Base-by-base conservation (phyloP, 2,329 filamentous ascomycete species). In the Teratosphaeriaceae sp. region DNA sequence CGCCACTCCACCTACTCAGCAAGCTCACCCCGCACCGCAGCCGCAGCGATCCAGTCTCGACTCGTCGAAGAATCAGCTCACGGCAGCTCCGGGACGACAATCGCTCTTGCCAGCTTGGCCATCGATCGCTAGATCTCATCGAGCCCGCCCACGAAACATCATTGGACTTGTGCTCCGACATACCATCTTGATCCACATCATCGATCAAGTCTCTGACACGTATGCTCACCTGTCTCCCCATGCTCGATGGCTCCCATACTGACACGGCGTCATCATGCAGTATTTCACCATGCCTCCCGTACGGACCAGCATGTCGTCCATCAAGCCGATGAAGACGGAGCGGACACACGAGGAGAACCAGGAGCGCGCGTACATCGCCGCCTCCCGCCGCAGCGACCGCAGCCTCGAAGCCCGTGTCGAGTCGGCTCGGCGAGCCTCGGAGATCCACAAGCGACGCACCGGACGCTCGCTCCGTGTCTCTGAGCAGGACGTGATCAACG, bases 301-400 rank as follows among this genome's bases (percentile, higher is more conserved):
- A 12, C 42, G 41, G n/a, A 33, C 36, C 8, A 30, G 27, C 15
- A 42, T 43, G 36, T 24, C 26, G 8, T 34, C 45, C 6, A 31
- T 47, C 21, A 47, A 47, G 45, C 41, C 45, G 24, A 37, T 47
- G 23, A 47, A 47, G 45, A 44, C 45, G n/a, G 45, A 47, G 21
- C 41, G 45, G 9, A 44, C 45, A 7, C 84, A 88, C 50, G 83
- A 85, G 54, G 85, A 89, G 63, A 89, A 90, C 55, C 83, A 88
- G 59, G 86, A 90, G 64, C 76, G 74, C 73, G 89, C 89, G 18
- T 96, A 92, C 62, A 92, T 96, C 54, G 89, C 89, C 11, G 89
- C 89, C 3, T 96, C 89, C 5, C 74, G 89, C 51, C 76, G 89
- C 51, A 85, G 85, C 55, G 89, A 96, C 59, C 80, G 89, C 42